Base-by-base conservation (phyloP, 148 eudicot species). In the Vaccinium myrtillus region DNA sequence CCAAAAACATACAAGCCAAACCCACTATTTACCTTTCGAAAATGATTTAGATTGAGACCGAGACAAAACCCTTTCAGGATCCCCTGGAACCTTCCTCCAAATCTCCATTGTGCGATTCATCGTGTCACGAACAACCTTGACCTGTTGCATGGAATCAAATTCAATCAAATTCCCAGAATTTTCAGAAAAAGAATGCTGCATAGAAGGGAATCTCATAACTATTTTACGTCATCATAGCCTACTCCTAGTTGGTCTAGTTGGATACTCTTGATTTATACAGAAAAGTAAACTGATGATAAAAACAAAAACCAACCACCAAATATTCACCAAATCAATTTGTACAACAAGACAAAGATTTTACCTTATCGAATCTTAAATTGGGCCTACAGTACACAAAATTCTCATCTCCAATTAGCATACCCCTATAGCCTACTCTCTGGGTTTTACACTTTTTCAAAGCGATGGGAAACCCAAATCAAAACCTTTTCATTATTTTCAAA, bases 101-200 rank as follows among this genome's bases (percentile, higher is more conserved):
- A 86, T 81, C 77, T 91, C 94, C 88, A 91, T 88, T 15, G 94
- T 92, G 81, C 87, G 84, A 78, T 93, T 93, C 98, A 94, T 92
- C 5, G 88, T 86, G 78, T 90, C 98, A 11, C 98, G 90, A 85
- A 93, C 93, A 46, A 90, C 86, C 86, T 91, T 93, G 63, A 95
- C 98, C 96, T 93, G 88, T 77, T 76, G 56, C 84, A 84, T 85
- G 82, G 46, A 67, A 82, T 74, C 63, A 71, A 86, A 77, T 77
- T n/a, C 77, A 80, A 67, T 18, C 39, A 43, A 27, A 21, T 23
- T 13, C 19, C 49, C 49, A 59, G 65, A 49, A 23, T 16, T 56
- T 23, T 79, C 70, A 56, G 13, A 32, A 59, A 74, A 18, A 1
- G 25, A 85, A 59, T 12, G 55, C 49, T 63, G 27, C 9, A n/a